Evolutionary conservation across 805 yeast genomes (phyloP).

Genomic region (Pichia manshurica): DNA sequence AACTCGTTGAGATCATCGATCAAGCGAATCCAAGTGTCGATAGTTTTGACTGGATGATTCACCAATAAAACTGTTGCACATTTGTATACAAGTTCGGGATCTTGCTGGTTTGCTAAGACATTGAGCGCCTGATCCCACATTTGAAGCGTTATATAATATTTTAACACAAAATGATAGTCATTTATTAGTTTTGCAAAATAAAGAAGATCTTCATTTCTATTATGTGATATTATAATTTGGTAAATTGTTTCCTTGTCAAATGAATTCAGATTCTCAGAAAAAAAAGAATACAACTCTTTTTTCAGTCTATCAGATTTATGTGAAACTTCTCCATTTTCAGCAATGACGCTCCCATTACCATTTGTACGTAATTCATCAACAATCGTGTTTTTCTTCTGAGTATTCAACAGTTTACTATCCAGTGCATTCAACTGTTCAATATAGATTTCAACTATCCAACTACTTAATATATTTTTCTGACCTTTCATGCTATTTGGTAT

Average conservation of each 20-base stretch:
- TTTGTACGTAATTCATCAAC: not conserved
- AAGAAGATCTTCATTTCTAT: conserved; percentile 57
- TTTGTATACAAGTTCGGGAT: conserved; percentile 49
- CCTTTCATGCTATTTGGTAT: conserved; percentile 30
- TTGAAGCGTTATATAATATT: conserved; percentile 61
- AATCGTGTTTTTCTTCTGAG: not conserved
- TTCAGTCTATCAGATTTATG: conserved; percentile 7
- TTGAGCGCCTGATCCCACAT: conserved; percentile 71
- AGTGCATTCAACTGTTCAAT: conserved; percentile 41
- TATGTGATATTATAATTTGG: conserved; percentile 63
- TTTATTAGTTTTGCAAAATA: conserved; percentile 60
- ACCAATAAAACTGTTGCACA: conserved; percentile 64
- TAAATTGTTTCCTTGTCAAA: conserved; percentile 67
- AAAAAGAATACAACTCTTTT: conserved; percentile 42
- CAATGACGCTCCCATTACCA: not conserved
- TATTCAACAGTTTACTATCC: conserved; percentile 28
- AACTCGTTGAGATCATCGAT: conserved; percentile 48
- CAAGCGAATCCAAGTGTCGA: conserved; percentile 72
- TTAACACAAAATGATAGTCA: conserved; percentile 65
- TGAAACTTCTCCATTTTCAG: not conserved
- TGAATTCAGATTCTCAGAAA: conserved; percentile 39
- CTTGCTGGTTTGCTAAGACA: conserved; percentile 45
- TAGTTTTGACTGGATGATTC: conserved; percentile 63
- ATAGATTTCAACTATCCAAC: conserved; percentile 61
- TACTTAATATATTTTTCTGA: conserved; percentile 49